phyloP scores from a whole-genome alignment of 169 alveolate genomes.

The Ichthyophthirius multifiliis region DNA sequence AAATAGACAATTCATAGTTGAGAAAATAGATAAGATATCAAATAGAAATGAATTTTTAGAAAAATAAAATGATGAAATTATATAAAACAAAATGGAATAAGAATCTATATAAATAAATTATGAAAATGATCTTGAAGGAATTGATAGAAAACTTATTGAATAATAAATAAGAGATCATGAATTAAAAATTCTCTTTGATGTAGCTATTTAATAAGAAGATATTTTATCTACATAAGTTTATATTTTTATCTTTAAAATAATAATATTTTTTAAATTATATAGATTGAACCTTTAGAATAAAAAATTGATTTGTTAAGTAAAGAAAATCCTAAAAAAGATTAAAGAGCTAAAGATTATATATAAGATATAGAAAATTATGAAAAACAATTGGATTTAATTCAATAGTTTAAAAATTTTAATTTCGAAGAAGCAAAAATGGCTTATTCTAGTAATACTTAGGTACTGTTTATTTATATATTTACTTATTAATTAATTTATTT shows the following conservation, averaged over 20 bases:
- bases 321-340: constrained; percentile 11
- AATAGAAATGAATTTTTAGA: background rate
- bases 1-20: background rate
- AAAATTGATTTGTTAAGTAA: background rate
- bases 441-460: background rate
- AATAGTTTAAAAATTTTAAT: background rate
- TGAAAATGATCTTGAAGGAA: background rate
- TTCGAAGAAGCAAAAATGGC: constrained; percentile 12
- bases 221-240: background rate
- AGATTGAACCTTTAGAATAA: background rate
- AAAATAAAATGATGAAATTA: background rate
- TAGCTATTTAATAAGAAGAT: background rate
- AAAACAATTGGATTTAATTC: background rate
- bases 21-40: background rate
- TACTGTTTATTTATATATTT: too few species aligned
- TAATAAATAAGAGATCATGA: background rate
- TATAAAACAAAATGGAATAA: background rate
- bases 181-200: background rate
- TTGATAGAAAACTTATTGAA: background rate
- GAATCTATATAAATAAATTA: background rate
- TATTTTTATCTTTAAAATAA: too few species aligned
- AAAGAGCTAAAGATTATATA: background rate
- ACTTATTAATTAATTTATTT: background rate
- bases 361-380: background rate
- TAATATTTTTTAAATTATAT: too few species aligned